These are phyloP conservation scores for Penicillium sp. DNA, from an alignment of 2,329 filamentous ascomycete genomes.

Conservation along the genomic window DNA sequence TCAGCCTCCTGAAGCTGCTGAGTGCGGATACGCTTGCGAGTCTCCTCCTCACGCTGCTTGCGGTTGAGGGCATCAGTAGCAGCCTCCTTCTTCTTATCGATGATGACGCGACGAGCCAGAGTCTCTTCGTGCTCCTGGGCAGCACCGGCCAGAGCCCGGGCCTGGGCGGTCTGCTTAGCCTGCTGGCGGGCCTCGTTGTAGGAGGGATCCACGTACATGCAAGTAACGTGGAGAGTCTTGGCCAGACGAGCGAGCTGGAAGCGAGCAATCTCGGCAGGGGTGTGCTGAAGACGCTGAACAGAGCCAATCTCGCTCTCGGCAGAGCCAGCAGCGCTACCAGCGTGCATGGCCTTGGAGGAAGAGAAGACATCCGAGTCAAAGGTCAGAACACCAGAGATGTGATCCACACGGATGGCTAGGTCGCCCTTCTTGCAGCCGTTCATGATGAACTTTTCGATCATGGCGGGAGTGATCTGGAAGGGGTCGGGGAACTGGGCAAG, in stretches of 20 bases:
- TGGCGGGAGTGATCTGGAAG: slow-evolving; percentile 86
- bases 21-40: slow-evolving; percentile 81
- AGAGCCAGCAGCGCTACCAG: slow-evolving; percentile 81
- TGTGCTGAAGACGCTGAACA: slow-evolving; percentile 95
- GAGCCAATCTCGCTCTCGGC: slow-evolving; percentile 82
- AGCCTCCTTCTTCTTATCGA: slow-evolving; percentile 95
- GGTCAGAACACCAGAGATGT: slow-evolving; percentile 90
- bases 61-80: slow-evolving; percentile 85
- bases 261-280: slow-evolving; percentile 94
- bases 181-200: slow-evolving; percentile 81
- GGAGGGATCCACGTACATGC: slow-evolving; percentile 90
- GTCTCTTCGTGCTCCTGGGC: slow-evolving; percentile 88
- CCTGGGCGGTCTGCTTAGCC: slow-evolving; percentile 77
- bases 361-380: slow-evolving; percentile 99
- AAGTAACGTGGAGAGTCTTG: slow-evolving; percentile 88
- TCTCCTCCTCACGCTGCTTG: slow-evolving; percentile 90
- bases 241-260: slow-evolving; percentile 90
- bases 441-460: slow-evolving; percentile 99
- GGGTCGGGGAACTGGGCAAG: slow-evolving; percentile 95
- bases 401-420: slow-evolving; percentile 91
- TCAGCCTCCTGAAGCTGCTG: slow-evolving; percentile 90
- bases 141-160: slow-evolving; percentile 82
- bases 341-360: slow-evolving; percentile 87
- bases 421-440: slow-evolving; percentile 99
- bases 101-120: slow-evolving; percentile 82